A percentile compares a stretch with the other conserved stretches of the same genome.
These are phyloP conservation scores for Gossypium davidsonii DNA, from an alignment of 441 rosid species.

Conservation along the genomic window DNA sequence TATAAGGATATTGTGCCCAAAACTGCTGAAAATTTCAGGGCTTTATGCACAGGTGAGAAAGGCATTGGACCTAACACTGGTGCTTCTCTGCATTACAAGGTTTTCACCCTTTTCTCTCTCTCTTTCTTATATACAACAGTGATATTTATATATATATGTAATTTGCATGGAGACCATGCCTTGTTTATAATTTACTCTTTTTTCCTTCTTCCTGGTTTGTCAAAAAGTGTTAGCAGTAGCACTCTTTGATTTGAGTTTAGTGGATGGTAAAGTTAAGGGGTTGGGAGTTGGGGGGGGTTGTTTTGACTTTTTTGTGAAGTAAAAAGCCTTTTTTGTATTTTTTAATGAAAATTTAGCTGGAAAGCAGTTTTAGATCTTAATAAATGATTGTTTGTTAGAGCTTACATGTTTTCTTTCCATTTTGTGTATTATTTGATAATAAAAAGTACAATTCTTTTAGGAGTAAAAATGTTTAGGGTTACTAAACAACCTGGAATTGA, in stretches of 20 bases:
- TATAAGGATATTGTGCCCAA: conserved; percentile 75
- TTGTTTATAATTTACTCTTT: background rate
- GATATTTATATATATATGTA: background rate
- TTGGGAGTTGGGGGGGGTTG: background rate
- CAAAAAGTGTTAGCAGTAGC: background rate
- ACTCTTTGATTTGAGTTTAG: background rate
- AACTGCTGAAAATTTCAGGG: conserved; percentile 86
- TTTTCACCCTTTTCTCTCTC: conserved; percentile 7
- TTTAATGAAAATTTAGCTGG: background rate
- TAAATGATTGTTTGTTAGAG: background rate
- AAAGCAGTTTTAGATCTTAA: background rate
- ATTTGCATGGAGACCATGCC: background rate
- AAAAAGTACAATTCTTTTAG: background rate
- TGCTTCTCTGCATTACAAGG: conserved; percentile 87
- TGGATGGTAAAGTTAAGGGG: background rate
- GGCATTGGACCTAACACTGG: conserved; percentile 76
- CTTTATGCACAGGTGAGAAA: conserved; percentile 84
- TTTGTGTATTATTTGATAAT: background rate
- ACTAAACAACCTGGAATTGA: background rate
- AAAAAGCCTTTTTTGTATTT: background rate
- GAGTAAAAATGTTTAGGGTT: background rate
- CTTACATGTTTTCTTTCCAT: background rate
- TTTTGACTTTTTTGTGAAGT: background rate
- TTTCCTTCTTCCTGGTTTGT: background rate
- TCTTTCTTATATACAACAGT: background rate